Evolutionary conservation across 768 basidiomycete species (phyloP).

Genomic region (Leucocoprinus leucothites): DNA sequence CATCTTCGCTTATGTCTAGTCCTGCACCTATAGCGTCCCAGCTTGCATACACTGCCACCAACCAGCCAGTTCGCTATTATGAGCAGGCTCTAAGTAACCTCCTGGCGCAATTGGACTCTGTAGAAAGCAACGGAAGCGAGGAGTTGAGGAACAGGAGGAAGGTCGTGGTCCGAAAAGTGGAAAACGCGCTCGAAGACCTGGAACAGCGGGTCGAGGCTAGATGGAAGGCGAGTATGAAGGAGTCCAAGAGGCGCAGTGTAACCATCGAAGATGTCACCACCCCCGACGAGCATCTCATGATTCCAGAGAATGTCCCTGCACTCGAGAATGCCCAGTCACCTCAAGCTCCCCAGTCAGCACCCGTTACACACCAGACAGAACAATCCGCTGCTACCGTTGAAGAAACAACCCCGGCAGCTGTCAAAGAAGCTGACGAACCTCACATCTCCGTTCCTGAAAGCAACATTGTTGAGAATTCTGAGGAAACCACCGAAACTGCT

Average conservation of each 20-base stretch:
- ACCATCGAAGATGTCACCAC: constrained; percentile 7
- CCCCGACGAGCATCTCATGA: neutral
- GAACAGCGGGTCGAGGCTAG: constrained; percentile 46
- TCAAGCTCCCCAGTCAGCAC: neutral
- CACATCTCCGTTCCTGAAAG: no score
- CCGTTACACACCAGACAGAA: no score
- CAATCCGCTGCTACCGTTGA: no score
- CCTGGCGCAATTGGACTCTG: constrained; percentile 53
- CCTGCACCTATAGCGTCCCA: constrained; percentile 21
- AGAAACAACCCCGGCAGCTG: no score
- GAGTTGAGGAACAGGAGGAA: constrained; percentile 49
- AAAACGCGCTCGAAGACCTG: constrained; percentile 51
- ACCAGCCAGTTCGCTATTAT: constrained; percentile 60
- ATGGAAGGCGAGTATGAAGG: constrained; percentile 28
- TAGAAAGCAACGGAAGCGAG: constrained; percentile 59
- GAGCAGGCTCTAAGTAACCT: constrained; percentile 58
- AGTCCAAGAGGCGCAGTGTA: constrained; percentile 15
- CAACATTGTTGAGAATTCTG: no score
- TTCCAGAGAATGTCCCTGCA: neutral
- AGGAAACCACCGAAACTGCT: no score
- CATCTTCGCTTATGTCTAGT: constrained; percentile 17
- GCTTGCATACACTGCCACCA: constrained; percentile 55
- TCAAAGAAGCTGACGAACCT: no score
- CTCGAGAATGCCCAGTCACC: neutral
- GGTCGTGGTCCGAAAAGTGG: constrained; percentile 51